Base-by-base conservation (phyloP, 805 yeast genomes). In the Scheffersomyces ergatensis region DNA sequence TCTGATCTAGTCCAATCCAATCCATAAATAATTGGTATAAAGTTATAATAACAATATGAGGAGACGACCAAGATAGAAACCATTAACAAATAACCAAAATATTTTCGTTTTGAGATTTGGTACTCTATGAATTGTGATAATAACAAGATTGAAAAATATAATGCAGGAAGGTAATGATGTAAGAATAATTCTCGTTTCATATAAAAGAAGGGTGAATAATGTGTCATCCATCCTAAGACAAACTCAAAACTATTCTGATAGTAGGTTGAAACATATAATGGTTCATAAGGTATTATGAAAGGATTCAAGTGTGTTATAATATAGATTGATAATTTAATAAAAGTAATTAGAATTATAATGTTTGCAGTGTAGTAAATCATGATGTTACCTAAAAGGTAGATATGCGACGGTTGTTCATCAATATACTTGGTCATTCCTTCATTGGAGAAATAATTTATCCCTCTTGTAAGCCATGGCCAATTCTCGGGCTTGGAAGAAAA, bases 311-410 rank as follows among this genome's bases (percentile, higher is more conserved):
- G 47, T 27, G 43, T 48, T 15, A 67, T 36, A 6, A 53, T 9
- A 36, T 58, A 51, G 25, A 61, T 21, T 1, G 37, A 39, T 19
- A 54, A 52, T 34, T 50, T 52, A 9, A 50, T 20, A 3, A 47
- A 33, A 7, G 59, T 47, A 15, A 72, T 51, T 8, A 62, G 39
- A 6, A 77, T 45, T 15, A 64, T 47, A 3, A 66, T 38, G 12
- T 69, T 51, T 3, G 76, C 71, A 3, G 72, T 43, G 60, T 76
- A 76, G 64, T 83, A 83, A 11, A 78, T 69, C 11, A 76, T 70
- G 16, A 76, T 62, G 59, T 86, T 88, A 5, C 95, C 95, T 13
- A 83, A 50, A 20, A 77, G 70, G 55, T 83, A 84, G 25, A 86
- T 65, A 39, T 63, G 65, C 34, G 58, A 54, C 7, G 43, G 39